These are phyloP conservation scores for Nannochloropsis oceanica DNA, from an alignment of 108 stramenopile genomes.

Conservation along the genomic window DNA sequence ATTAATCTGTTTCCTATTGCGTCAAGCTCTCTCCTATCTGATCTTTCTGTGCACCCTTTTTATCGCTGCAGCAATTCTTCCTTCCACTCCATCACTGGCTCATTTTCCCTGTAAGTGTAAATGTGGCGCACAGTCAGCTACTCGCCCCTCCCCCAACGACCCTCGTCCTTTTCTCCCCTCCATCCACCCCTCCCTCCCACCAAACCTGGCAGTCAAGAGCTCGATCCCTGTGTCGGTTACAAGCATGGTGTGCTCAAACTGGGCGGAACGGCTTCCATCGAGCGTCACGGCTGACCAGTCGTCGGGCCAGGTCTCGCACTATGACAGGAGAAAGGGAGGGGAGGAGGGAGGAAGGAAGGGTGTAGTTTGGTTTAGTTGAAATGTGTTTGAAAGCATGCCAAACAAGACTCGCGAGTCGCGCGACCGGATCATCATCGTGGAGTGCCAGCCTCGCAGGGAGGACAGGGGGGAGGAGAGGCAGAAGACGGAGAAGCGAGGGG, in stretches of 20 bases:
- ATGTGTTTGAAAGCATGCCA: too few relatives aligned
- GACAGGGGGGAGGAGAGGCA: too few relatives aligned
- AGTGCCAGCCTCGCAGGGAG: too few relatives aligned
- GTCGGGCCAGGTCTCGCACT: constrained; percentile 40
- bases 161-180: not conserved
- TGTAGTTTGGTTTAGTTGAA: too few relatives aligned
- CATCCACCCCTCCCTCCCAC: not conserved
- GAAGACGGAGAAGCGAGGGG: not conserved
- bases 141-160: not conserved
- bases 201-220: constrained; percentile 50
- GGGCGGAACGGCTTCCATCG: constrained; percentile 34
- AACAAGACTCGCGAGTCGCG: too few relatives aligned
- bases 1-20: too few relatives aligned
- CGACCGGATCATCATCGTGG: too few relatives aligned
- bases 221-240: constrained; percentile 72
- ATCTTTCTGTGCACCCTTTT: too few relatives aligned
- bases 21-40: too few relatives aligned
- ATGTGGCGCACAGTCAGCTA: not conserved
- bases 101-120: not conserved
- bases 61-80: not conserved
- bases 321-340: not conserved
- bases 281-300: constrained; percentile 42
- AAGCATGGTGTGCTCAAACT: constrained; percentile 80
- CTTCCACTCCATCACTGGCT: not conserved
- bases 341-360: too few relatives aligned